phyloP scores from a whole-genome alignment of 257 asterid genomes.

The Rubia yunnanensis region DNA sequence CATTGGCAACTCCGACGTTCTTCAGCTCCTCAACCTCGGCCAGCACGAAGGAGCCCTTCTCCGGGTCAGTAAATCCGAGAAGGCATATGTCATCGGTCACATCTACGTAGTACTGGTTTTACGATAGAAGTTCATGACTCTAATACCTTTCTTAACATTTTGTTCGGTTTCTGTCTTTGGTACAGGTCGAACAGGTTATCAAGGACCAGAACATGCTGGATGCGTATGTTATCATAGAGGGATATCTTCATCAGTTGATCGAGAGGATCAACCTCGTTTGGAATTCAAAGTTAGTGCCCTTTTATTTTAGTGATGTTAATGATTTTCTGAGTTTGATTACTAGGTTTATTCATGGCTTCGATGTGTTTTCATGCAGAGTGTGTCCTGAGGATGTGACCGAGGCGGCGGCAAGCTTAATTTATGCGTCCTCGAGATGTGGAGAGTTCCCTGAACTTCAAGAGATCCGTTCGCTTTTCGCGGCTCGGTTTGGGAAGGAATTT shows the following conservation, averaged over 20 bases:
- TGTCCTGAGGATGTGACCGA: slow-evolving; percentile 81
- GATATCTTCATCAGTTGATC: slow-evolving; percentile 47
- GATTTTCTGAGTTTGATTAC: neutral
- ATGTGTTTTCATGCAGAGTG: slow-evolving; percentile 23
- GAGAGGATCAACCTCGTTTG: slow-evolving; percentile 56
- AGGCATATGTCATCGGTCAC: neutral
- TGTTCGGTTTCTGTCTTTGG: neutral
- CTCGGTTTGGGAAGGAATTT: slow-evolving; percentile 61
- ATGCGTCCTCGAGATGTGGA: slow-evolving; percentile 78
- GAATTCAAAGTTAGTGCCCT: slow-evolving; percentile 43
- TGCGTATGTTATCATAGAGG: slow-evolving; percentile 53
- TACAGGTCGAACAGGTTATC: slow-evolving; percentile 75
- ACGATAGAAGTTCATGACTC: too few relatives aligned
- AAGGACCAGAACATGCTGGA: slow-evolving; percentile 88
- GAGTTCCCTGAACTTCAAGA: slow-evolving; percentile 90
- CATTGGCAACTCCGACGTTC: slow-evolving; percentile 59
- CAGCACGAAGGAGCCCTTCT: slow-evolving; percentile 71
- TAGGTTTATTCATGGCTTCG: neutral
- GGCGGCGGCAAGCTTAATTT: slow-evolving; percentile 60
- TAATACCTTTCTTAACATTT: neutral
- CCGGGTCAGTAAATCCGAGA: slow-evolving; percentile 37
- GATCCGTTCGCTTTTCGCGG: slow-evolving; percentile 43
- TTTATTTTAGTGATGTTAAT: neutral
- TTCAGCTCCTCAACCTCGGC: slow-evolving; percentile 42
- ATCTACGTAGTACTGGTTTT: neutral